These are phyloP conservation scores for Setaria viridis DNA, from an alignment of 202 grass and related monocot species.

Conservation along the genomic window DNA sequence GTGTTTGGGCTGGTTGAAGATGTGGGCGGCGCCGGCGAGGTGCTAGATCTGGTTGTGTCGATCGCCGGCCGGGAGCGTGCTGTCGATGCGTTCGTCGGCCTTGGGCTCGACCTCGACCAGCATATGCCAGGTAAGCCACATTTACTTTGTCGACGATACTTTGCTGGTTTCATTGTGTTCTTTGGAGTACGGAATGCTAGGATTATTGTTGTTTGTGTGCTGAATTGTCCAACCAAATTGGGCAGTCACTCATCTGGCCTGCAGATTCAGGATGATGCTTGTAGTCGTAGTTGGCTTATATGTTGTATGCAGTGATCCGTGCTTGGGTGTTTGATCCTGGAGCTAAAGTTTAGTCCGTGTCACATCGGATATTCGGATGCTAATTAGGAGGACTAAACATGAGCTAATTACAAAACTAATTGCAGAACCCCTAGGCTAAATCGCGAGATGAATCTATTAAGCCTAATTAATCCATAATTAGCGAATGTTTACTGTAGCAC, in stretches of 20 bases:
- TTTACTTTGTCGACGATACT: background rate
- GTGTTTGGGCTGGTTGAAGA: constrained; percentile 55
- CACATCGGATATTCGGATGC: no score
- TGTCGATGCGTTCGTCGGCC: constrained; percentile 42
- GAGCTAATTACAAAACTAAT: no score
- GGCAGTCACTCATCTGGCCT: background rate
- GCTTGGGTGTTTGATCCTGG: background rate
- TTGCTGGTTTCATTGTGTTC: background rate
- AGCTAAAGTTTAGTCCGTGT: no score
- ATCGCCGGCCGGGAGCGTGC: constrained; percentile 48
- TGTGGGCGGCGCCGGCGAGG: constrained; percentile 44
- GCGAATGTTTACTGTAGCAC: no score
- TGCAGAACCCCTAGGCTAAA: no score
- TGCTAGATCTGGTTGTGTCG: constrained; percentile 42
- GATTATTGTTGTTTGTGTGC: constrained; percentile 11
- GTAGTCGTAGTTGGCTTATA: background rate
- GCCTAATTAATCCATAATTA: no score
- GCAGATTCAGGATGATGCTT: background rate
- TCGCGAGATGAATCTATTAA: no score
- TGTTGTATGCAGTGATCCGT: background rate
- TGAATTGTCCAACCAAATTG: background rate
- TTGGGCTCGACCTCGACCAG: constrained; percentile 50
- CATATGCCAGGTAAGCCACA: constrained; percentile 41
- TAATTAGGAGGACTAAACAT: no score
- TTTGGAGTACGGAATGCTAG: background rate